phyloP scores from a whole-genome alignment of 768 basidiomycete genomes.

The Leccinum pellstonianum region DNA sequence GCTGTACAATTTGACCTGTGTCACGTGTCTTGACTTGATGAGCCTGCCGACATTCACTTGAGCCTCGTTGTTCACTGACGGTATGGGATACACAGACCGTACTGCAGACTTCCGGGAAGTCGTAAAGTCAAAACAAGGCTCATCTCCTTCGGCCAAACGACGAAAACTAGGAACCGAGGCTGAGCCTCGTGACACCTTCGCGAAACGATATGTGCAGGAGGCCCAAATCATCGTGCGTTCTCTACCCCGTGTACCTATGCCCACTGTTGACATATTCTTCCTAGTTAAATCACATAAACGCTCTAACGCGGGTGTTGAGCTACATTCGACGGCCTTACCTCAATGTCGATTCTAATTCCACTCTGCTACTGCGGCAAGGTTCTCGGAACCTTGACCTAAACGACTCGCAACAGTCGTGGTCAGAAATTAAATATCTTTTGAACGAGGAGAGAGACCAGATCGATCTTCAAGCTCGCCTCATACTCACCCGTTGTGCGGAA shows the following conservation, averaged over 20 bases:
- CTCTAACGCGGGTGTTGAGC: conserved; percentile 67
- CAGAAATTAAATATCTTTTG: conserved; percentile 65
- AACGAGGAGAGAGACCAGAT: conserved; percentile 96
- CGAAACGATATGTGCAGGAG: conserved; percentile 70
- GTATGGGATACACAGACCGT: conserved; percentile 59
- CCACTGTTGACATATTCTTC: conserved; percentile 2
- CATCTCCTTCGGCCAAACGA: conserved; percentile 46
- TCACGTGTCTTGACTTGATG: conserved; percentile 24
- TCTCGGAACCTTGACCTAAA: conserved; percentile 57
- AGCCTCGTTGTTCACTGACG: conserved; percentile 2
- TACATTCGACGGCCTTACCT: conserved; percentile 86
- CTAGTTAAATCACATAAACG: conserved; percentile 72
- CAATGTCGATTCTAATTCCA: conserved; percentile 61
- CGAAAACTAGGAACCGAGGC: conserved; percentile 43
- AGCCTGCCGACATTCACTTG: background rate
- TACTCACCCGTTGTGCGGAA: conserved; percentile 82
- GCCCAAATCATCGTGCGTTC: conserved; percentile 65
- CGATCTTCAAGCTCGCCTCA: conserved; percentile 86
- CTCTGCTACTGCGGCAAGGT: conserved; percentile 50
- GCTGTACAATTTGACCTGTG: background rate
- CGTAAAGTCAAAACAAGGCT: conserved; percentile 46
- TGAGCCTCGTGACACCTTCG: conserved; percentile 43
- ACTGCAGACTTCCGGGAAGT: conserved; percentile 61
- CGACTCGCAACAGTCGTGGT: conserved; percentile 53
- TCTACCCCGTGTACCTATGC: background rate